Conservation (phyloP, 73 alveolate species). For the Tetrahymena elliotti region DNA sequence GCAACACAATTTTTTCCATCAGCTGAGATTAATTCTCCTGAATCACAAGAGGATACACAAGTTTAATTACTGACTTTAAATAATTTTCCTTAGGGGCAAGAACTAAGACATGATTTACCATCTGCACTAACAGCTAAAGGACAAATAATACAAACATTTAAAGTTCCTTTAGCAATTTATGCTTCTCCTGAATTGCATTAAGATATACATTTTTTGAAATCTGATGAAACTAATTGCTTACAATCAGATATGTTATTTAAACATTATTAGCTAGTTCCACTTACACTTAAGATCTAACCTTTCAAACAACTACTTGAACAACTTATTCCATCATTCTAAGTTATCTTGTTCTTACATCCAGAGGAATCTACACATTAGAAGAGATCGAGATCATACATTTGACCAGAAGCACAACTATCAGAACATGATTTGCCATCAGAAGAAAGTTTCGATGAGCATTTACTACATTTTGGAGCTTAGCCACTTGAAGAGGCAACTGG, state of each 20-base stretch:
- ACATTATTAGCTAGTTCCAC: background rate
- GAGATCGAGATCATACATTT: background rate
- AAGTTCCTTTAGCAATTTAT: background rate
- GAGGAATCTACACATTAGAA: background rate
- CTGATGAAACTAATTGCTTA: background rate
- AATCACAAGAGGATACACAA: background rate
- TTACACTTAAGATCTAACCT: background rate
- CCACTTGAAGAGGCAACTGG: background rate
- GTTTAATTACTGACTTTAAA: background rate
- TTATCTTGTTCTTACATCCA: background rate
- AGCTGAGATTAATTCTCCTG: background rate
- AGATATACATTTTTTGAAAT: background rate
- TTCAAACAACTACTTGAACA: background rate
- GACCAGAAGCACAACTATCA: background rate
- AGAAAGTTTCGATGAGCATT: background rate
- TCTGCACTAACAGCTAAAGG: background rate
- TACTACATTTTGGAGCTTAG: background rate
- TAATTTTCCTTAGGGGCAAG: background rate
- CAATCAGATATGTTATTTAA: background rate
- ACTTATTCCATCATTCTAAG: background rate
- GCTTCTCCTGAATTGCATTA: background rate
- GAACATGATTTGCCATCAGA: background rate
- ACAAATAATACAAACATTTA: background rate
- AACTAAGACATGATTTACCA: background rate
- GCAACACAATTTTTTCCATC: background rate